Conservation (phyloP, 257 asterid species). For the Petunia axillaris region DNA sequence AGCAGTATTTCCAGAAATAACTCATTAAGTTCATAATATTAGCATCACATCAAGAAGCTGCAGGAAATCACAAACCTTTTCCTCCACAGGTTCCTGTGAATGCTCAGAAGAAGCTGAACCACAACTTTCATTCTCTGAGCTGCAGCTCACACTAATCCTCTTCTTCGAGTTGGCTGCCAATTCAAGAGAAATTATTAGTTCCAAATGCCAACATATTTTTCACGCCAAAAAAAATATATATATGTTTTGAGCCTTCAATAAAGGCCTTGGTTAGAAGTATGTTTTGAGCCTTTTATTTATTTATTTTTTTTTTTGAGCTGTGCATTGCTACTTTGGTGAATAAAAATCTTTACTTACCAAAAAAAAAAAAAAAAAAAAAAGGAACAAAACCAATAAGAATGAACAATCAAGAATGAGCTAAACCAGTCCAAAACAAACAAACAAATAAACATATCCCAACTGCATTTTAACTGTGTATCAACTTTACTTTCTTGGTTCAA, state of each 20-base stretch:
- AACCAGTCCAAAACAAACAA: not conserved
- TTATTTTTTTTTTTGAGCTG: too few species aligned
- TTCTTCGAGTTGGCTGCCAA: conserved; percentile 50
- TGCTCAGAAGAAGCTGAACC: conserved; percentile 45
- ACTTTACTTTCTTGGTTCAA: not conserved
- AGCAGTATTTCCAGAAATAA: not conserved
- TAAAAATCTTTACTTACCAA: too few species aligned
- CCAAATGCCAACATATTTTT: not conserved
- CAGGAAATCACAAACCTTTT: conserved; percentile 44
- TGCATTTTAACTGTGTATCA: not conserved
- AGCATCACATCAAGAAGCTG: conserved; percentile 17
- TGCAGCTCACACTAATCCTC: conserved; percentile 51
- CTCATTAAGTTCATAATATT: conserved; percentile 6
- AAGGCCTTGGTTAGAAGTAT: not conserved
- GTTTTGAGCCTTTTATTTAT: too few species aligned
- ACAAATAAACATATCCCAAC: not conserved
- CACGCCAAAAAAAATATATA: not conserved
- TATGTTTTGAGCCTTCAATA: not conserved
- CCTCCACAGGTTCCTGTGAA: conserved; percentile 42
- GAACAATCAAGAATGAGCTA: not conserved
- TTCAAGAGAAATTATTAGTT: conserved; percentile 11
- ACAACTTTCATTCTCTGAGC: conserved; percentile 55
- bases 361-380: not conserved
- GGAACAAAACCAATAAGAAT: not conserved
- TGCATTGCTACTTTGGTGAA: too few species aligned